phyloP scores from a whole-genome alignment of 2,329 filamentous ascomycete species.

The Fusarium marasasianum region DNA sequence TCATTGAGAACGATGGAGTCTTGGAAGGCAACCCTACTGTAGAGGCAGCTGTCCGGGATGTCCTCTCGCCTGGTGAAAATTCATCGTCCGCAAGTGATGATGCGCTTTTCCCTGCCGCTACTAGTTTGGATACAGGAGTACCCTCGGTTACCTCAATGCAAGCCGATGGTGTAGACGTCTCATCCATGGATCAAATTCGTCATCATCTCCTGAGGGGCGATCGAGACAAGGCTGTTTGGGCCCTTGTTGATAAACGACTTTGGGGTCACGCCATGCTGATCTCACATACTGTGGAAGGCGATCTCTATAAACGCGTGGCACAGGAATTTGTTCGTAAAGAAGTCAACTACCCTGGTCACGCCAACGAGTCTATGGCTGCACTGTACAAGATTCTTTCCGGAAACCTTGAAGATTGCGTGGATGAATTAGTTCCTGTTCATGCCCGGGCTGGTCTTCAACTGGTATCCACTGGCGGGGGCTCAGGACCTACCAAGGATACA shows the following conservation, averaged over 20 bases:
- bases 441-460: conserved; percentile 92
- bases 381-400: conserved; percentile 94
- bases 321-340: conserved; percentile 97
- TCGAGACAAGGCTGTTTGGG: conserved; percentile 91
- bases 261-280: conserved; percentile 98
- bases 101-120: conserved; percentile 35
- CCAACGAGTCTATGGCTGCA: conserved; percentile 87
- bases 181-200: conserved; percentile 76
- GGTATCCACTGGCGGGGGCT: conserved; percentile 76
- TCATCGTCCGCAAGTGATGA: conserved; percentile 42
- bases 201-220: conserved; percentile 80
- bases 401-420: conserved; percentile 92
- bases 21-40: conserved; percentile 78
- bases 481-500: conserved; percentile 73
- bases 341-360: conserved; percentile 81
- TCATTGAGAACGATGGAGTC: conserved; percentile 87
- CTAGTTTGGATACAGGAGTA: conserved; percentile 39
- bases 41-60: conserved; percentile 77
- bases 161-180: conserved; percentile 74
- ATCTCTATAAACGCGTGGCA: conserved; percentile 90
- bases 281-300: conserved; percentile 78
- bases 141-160: conserved; percentile 52
- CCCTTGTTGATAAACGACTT: conserved; percentile 88
- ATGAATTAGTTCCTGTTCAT: conserved; percentile 93
- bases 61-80: conserved; percentile 70